Base-by-base conservation (phyloP, 352 stramenopile species). In the Globisporangium acanthophoron region DNA sequence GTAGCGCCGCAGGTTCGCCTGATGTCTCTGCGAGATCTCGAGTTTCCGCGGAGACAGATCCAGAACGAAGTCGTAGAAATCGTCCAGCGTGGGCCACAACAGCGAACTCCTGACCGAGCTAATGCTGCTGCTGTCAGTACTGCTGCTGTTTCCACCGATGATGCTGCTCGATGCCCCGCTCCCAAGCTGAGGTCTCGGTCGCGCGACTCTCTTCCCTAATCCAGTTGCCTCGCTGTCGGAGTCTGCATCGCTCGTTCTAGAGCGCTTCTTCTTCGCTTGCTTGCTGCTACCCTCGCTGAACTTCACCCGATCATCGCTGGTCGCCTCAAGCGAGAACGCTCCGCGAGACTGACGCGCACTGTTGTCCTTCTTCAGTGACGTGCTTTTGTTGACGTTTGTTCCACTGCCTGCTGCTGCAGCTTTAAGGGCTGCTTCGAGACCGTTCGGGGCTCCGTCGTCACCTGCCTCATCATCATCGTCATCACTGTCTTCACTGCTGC, bases 31-130 rank as follows among this genome's bases (percentile, higher is more conserved):
- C 7, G 60, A 74, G n/a, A 56, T 54, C 47, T 66, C 69, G 48
- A 82, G 64, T 24, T 74, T 72, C 7, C 54, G 71, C 20, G 81
- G 79, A 15, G 76, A 80, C 15, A 92, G 47, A 29, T 82, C 67
- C n/a, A 94, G 52, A 13, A 94, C 51, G 51, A 88, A 87, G 44
- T 85, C 74, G 60, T 90, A 90, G 37, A 92, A 90, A 1, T 88
- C 76, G 44, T 92, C 77, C 11, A 94, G 60, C 6, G 69, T 71
- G 39, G 84, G 84, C 84, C 84, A 94, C 21, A 92, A 56, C 21
- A 88, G 52, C 8, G 80, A 83, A 47, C 73, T 87, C 49, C 78
- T 85, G 21, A 69, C 16, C 0, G 51, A n/a, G 16, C 1, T 53
- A 11, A 12, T 55, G 52, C 24, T 59, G 11, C 16, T 35, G 41